phyloP scores from a whole-genome alignment of 148 eudicot genomes.

The Rhododendron williamsianum region DNA sequence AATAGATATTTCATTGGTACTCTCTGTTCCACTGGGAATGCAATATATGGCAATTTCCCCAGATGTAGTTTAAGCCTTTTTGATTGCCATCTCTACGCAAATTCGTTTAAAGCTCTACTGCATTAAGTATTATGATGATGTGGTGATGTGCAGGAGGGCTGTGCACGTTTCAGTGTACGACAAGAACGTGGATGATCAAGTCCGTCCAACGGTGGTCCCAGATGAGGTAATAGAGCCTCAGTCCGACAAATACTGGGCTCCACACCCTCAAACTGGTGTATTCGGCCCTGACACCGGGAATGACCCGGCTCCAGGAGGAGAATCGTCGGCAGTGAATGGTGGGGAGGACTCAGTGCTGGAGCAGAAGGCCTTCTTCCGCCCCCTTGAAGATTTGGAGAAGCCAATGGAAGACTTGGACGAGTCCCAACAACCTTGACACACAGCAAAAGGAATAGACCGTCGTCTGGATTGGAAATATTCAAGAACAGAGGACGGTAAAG shows the following conservation, averaged over 20 bases:
- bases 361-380: conserved; percentile 79
- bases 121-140: not conserved
- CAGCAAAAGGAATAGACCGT: not conserved
- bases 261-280: conserved; percentile 78
- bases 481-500: not conserved
- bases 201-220: conserved; percentile 50
- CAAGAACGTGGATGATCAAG: conserved; percentile 75
- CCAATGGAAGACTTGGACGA: conserved; percentile 16
- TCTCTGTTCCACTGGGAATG: not conserved
- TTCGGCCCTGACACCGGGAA: conserved; percentile 63
- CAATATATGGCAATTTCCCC: not conserved
- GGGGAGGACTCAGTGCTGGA: conserved; percentile 61
- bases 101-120: not conserved
- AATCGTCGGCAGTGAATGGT: conserved; percentile 17
- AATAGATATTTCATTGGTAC: not conserved
- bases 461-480: not conserved
- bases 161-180: conserved; percentile 60
- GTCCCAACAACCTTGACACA: conserved; percentile 5
- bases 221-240: conserved; percentile 45
- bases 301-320: conserved; percentile 10
- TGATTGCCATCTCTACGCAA: not conserved
- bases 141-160: conserved; percentile 45
- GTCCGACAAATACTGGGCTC: conserved; percentile 72
- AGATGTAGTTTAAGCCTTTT: not conserved
- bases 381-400: conserved; percentile 68